Evolutionary conservation across 2,329 filamentous ascomycete species (phyloP), one percentile per base, ranked within the genome.

Genomic region (Lizonia empirigonia): DNA sequence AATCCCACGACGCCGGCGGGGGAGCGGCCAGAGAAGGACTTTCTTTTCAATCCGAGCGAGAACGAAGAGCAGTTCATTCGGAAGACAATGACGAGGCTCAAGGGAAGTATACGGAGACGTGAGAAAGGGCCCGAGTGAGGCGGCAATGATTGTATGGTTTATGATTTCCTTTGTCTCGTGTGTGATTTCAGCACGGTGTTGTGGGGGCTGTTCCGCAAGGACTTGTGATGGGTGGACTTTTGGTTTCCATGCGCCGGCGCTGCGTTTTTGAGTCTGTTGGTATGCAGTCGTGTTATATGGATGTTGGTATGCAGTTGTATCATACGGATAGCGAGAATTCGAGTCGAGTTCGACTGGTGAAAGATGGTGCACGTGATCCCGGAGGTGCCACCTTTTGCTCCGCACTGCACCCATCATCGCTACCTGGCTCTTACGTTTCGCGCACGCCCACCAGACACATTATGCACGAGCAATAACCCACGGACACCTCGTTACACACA

Each of bases 11-110:
- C 51, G 29, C 56, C 63, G 9, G 44, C 29, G 27, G 49, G 47
- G 15, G 40, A 56, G 13, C 33, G n/a, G 33, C 30, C 33, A 5
- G 55, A 63, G 44, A 48, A 42, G 19, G 56, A 69, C 41, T 64
- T 66, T 24, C 39, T 68, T 7, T 70, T 70, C 45, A 68, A 68
- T 51, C 44, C 37, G 1, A 29, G 45, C 4, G 67, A 70, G 36
- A 53, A 63, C 34, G 67, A 64, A 41, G 65, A 67, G 5, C 48
- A 61, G 19, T 70, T 70, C 23, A 49, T 68, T 37, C 50, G 42
- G 15, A 68, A 57, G 50, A 37, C 60, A 12, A 56, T 58, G 29
- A 32, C 27, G 7, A 48, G 42, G 33, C 48, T 56, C 18, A 30
- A 44, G 7, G 50, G 55, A 13, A 49, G 44, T 38, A 44, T 49